Conservation (phyloP, 2,329 filamentous ascomycete genomes). For the Colletotrichum brevisporum region DNA sequence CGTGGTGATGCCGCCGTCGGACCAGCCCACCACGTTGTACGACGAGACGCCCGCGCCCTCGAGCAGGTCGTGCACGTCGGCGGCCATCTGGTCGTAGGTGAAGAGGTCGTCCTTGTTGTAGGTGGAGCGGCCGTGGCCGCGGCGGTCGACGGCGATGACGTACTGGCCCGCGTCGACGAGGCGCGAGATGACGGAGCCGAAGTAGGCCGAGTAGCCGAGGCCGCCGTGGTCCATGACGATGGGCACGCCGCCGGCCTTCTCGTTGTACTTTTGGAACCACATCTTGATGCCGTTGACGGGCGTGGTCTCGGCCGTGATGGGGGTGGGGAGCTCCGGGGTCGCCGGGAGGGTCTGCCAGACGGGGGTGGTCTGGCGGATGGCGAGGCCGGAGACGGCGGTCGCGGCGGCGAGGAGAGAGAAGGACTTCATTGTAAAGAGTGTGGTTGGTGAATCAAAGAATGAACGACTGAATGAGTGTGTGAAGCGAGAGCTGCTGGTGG, state of each 20-base stretch:
- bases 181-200: conserved; percentile 53
- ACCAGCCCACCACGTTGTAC: conserved; percentile 57
- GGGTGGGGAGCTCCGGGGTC: conserved; percentile 54
- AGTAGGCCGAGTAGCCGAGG: conserved; percentile 58
- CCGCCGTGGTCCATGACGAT: conserved; percentile 58
- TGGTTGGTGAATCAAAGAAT: conserved; percentile 3
- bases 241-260: conserved; percentile 49
- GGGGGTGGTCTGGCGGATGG: conserved; percentile 45
- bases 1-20: conserved; percentile 56
- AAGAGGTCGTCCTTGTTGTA: conserved; percentile 53
- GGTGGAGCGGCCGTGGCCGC: conserved; percentile 58
- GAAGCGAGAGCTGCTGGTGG: conserved; percentile 13
- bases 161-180: conserved; percentile 51
- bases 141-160: conserved; percentile 57
- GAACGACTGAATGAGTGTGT: conserved; percentile 10
- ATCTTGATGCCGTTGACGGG: conserved; percentile 55
- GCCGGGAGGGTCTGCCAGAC: conserved; percentile 53
- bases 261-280: conserved; percentile 59
- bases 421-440: conserved; percentile 34
- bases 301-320: conserved; percentile 48
- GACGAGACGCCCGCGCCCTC: conserved; percentile 46
- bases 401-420: conserved; percentile 22
- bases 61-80: conserved; percentile 52
- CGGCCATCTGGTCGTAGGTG: conserved; percentile 55
- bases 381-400: conserved; percentile 41